These are phyloP conservation scores for Cyclotella distinguenda DNA, from an alignment of 108 stramenopile species.

Conservation along the genomic window DNA sequence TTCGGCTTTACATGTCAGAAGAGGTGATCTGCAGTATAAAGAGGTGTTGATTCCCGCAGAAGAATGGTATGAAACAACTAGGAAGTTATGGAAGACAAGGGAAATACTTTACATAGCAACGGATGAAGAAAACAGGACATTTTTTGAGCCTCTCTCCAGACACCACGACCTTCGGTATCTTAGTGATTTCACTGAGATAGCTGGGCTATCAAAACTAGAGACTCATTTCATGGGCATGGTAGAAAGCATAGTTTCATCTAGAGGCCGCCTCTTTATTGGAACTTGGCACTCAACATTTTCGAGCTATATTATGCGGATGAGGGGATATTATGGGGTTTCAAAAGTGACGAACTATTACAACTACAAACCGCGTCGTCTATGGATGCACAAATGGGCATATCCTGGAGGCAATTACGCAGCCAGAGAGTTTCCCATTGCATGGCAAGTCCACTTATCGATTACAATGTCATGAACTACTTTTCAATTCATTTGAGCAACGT, in stretches of 20 bases:
- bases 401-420: conserved; percentile 58
- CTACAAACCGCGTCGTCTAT: conserved; percentile 45
- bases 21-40: conserved; percentile 86
- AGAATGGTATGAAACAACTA: conserved; percentile 65
- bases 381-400: conserved; percentile 60
- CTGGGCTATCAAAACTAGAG: conserved; percentile 66
- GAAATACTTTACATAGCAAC: conserved; percentile 75
- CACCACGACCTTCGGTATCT: conserved; percentile 74
- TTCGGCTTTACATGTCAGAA: conserved; percentile 81
- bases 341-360: conserved; percentile 75
- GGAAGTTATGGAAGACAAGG: conserved; percentile 23
- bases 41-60: conserved; percentile 70
- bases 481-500: too few species aligned
- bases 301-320: conserved; percentile 84
- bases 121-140: conserved; percentile 79
- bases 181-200: conserved; percentile 71
- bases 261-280: conserved; percentile 86
- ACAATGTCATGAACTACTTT: too few species aligned
- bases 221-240: conserved; percentile 90
- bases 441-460: too few species aligned
- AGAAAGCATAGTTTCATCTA: conserved; percentile 84
- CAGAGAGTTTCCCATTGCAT: conserved; percentile 73
- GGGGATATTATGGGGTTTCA: conserved; percentile 75
- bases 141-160: conserved; percentile 75
- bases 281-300: conserved; percentile 96